Evolutionary conservation across 1,139 yeast species (phyloP).

Genomic region (Spathaspora sp.): DNA sequence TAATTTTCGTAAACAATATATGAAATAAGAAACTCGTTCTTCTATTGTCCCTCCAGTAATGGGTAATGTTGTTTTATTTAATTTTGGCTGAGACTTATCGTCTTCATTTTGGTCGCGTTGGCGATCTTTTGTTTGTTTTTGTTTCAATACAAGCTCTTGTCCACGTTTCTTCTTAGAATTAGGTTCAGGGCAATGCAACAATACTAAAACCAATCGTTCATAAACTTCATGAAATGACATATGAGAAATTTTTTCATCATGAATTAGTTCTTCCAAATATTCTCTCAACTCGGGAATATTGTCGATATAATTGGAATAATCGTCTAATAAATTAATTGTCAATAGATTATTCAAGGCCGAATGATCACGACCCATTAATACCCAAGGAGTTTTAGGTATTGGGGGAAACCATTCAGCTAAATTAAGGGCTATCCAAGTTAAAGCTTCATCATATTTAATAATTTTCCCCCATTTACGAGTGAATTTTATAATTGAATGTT

Average conservation of each 20-base stretch:
- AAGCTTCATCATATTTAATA: slow-evolving; percentile 75
- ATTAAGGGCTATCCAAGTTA: slow-evolving; percentile 85
- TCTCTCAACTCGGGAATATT: slow-evolving; percentile 29
- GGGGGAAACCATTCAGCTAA: slow-evolving; percentile 91
- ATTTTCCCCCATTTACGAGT: slow-evolving; percentile 75
- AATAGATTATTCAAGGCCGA: slow-evolving; percentile 25
- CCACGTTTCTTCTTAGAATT: slow-evolving; percentile 5
- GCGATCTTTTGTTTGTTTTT: slow-evolving; percentile 4
- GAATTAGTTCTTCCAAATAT: slow-evolving; percentile 25
- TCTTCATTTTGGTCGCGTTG: slow-evolving; percentile 6
- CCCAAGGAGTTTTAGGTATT: slow-evolving; percentile 43
- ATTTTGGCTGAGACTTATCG: slow-evolving; percentile 14
- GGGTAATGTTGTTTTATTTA: slow-evolving; percentile 43
- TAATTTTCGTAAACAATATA: slow-evolving; percentile 59
- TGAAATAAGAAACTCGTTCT: slow-evolving; percentile 71
- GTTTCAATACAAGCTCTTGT: neutral
- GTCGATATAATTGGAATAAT: slow-evolving; percentile 48
- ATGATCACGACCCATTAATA: slow-evolving; percentile 42
- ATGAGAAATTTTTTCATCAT: slow-evolving; percentile 21
- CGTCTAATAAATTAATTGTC: slow-evolving; percentile 42
- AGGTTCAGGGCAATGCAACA: slow-evolving; percentile 58
- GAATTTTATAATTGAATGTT: slow-evolving; percentile 62
- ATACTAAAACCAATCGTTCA: slow-evolving; percentile 73
- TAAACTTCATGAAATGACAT: slow-evolving; percentile 67
- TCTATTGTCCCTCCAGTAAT: slow-evolving; percentile 66